Conservation (phyloP, 2,329 filamentous ascomycete species). For the Huntiella savannae region DNA sequence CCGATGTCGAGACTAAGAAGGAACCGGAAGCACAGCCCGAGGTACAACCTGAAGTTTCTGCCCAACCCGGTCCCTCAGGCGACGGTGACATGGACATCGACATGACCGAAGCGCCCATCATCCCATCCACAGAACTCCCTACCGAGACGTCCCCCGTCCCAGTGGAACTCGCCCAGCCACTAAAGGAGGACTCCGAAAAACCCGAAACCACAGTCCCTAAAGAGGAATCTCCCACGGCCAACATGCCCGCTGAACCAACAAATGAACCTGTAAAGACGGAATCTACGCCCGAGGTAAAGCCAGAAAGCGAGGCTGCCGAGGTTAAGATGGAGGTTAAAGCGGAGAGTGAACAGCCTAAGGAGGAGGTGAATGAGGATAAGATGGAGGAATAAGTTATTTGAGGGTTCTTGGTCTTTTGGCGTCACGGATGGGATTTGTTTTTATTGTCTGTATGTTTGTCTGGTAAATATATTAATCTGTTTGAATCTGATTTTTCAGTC, state of each 20-base stretch:
- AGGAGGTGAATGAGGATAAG: not conserved
- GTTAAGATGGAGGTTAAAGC: not conserved
- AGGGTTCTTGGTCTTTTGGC: not conserved
- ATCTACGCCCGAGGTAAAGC: not conserved
- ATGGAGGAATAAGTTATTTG: not conserved
- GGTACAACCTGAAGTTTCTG: not conserved
- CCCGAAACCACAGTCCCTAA: too few relatives aligned
- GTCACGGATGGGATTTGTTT: not conserved
- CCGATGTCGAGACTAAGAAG: not conserved
- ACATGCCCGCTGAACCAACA: too few relatives aligned
- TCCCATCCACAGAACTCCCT: constrained; percentile 1
- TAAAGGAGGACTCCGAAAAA: not conserved
- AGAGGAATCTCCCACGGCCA: too few relatives aligned
- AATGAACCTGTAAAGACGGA: not conserved
- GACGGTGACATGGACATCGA: constrained; percentile 15
- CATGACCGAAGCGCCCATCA: constrained; percentile 13
- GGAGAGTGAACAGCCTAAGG: not conserved
- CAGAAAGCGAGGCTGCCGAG: not conserved
- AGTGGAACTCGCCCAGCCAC: not conserved
- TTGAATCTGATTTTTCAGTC: not conserved
- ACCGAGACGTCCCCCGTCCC: constrained; percentile 5
- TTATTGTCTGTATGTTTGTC: not conserved
- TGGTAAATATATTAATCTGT: not conserved
- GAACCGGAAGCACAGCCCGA: not conserved
- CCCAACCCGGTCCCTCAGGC: not conserved